Conservation (phyloP, 148 eudicot genomes). For the Rhododendron henanense region DNA sequence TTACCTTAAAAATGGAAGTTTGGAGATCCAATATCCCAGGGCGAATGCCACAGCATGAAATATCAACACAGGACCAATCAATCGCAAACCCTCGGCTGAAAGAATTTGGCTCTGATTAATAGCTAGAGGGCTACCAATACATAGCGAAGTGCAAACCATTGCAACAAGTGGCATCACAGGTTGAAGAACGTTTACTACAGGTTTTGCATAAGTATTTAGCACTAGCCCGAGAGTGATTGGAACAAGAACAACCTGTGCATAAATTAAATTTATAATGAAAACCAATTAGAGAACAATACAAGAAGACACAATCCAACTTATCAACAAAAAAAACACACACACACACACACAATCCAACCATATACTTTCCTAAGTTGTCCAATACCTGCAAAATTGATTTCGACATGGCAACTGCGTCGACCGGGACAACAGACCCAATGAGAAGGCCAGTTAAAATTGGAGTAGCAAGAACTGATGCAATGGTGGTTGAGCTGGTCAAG, state of each 20-base stretch:
- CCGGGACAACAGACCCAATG: conserved; percentile 92
- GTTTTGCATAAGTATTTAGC: conserved; percentile 84
- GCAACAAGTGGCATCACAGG: conserved; percentile 95
- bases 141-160: conserved; percentile 89
- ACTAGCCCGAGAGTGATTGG: conserved; percentile 75
- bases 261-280: conserved; percentile 25
- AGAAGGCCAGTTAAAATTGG: conserved; percentile 94
- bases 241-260: conserved; percentile 79
- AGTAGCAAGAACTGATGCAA: conserved; percentile 79
- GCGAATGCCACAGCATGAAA: conserved; percentile 76
- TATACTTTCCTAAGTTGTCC: background rate
- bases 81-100: conserved; percentile 71
- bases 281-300: conserved; percentile 17
- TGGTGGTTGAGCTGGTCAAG: conserved; percentile 86
- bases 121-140: conserved; percentile 97
- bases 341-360: background rate
- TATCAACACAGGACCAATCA: conserved; percentile 69
- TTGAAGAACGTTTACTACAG: conserved; percentile 71
- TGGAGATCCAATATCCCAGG: conserved; percentile 89
- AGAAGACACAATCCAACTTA: background rate
- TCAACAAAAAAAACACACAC: too few relatives aligned
- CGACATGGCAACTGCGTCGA: conserved; percentile 92
- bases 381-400: conserved; percentile 96
- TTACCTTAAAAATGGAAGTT: conserved; percentile 63
- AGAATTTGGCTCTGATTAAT: conserved; percentile 74